These are phyloP conservation scores for Venustampulla echinocandica DNA, from an alignment of 495 filamentous ascomycete species.

Conservation along the genomic window DNA sequence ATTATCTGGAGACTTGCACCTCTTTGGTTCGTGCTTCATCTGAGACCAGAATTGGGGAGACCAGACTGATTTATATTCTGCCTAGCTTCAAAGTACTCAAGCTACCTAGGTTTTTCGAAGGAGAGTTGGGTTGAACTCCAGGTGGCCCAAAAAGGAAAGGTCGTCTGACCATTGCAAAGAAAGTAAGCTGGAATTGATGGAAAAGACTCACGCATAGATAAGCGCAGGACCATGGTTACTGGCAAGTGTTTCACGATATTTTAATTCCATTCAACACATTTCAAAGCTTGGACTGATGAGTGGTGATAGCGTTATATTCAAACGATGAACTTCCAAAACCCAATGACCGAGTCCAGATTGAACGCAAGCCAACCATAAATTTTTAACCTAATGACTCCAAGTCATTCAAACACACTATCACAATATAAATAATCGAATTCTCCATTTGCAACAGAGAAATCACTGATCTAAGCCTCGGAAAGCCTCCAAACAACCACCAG, in stretches of 20 bases:
- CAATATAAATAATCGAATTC: not conserved
- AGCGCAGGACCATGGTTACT: slow-evolving; percentile 5
- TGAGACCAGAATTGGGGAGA: slow-evolving; percentile 5
- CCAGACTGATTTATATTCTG: slow-evolving; percentile 2
- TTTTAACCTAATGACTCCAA: slow-evolving; percentile 4
- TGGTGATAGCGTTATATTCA: slow-evolving; percentile 1
- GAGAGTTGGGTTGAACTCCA: slow-evolving; percentile 2
- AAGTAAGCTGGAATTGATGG: slow-evolving; percentile 5
- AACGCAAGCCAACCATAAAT: slow-evolving; percentile 6
- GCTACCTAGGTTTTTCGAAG: slow-evolving; percentile 4
- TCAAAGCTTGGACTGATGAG: slow-evolving; percentile 3
- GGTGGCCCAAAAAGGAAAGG: slow-evolving; percentile 1
- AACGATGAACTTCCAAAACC: slow-evolving; percentile 2
- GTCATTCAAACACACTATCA: not conserved
- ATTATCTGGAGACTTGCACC: slow-evolving; percentile 1
- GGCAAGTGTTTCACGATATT: slow-evolving; percentile 1
- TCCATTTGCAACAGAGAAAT: not conserved
- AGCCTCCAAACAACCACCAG: slow-evolving; percentile 4
- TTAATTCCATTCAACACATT: slow-evolving; percentile 4
- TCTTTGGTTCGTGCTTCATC: slow-evolving; percentile 1
- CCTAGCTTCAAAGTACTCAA: slow-evolving; percentile 2
- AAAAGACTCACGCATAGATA: slow-evolving; percentile 4
- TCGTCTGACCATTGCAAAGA: slow-evolving; percentile 3
- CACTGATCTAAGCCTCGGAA: not conserved
- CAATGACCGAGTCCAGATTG: slow-evolving; percentile 5